Evolutionary conservation across 163 green algal species (phyloP).

Genomic region (Scenedesmus sp.): DNA sequence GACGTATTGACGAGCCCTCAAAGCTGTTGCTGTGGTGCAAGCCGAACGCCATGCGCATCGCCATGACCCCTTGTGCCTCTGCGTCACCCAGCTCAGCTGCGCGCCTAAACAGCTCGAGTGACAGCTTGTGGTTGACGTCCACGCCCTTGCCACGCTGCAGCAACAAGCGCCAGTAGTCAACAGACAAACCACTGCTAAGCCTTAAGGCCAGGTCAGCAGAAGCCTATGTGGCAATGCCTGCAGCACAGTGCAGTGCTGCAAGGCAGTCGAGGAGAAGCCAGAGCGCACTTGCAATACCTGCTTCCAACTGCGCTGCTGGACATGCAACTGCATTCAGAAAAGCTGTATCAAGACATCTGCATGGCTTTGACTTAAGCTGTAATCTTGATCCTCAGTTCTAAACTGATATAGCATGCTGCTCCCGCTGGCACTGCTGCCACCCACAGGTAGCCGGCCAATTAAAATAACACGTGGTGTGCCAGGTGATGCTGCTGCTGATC

Average conservation of each 20-base stretch:
- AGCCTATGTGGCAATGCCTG: neutral
- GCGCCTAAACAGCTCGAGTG: slow-evolving; percentile 76
- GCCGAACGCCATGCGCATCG: slow-evolving; percentile 74
- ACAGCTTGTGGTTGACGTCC: slow-evolving; percentile 66
- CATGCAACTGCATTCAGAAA: neutral
- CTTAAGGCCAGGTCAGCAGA: neutral
- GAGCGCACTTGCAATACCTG: too few species aligned
- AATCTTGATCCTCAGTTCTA: neutral
- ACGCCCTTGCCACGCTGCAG: slow-evolving; percentile 61
- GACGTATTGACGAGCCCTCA: slow-evolving; percentile 54
- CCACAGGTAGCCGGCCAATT: neutral
- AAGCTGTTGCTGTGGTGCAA: slow-evolving; percentile 62
- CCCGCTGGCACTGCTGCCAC: neutral
- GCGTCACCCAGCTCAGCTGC: slow-evolving; percentile 81
- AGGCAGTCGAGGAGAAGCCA: neutral
- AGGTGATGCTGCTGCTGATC: neutral
- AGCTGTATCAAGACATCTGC: too few species aligned
- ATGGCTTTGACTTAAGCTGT: too few species aligned
- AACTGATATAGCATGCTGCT: neutral
- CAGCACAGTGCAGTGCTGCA: neutral
- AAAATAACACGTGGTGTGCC: neutral
- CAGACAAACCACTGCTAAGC: neutral
- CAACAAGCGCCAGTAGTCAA: neutral
- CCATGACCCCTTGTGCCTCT: slow-evolving; percentile 85
- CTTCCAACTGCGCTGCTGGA: neutral